Percentiles rank a stretch among this genome's conserved stretches.
phyloP scores from a whole-genome alignment of 2,329 filamentous ascomycete species.

The Pseudocercospora macadamiae region DNA sequence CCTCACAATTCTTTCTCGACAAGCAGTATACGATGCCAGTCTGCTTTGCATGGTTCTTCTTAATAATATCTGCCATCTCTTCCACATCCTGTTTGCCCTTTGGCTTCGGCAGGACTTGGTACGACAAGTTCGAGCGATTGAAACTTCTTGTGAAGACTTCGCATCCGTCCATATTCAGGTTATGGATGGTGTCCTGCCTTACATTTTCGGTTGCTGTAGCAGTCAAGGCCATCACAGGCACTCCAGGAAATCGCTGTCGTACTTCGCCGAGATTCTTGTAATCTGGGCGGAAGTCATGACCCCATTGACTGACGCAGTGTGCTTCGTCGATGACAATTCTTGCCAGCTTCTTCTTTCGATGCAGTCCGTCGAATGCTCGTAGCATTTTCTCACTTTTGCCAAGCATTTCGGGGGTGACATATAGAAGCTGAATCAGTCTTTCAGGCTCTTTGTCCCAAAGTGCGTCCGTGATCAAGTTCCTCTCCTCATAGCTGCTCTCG shows the following conservation, averaged over 20 bases:
- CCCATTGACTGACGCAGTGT: conserved; percentile 99
- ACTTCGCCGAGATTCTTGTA: conserved; percentile 85
- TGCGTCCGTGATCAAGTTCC: conserved; percentile 66
- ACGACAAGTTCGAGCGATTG: conserved; percentile 92
- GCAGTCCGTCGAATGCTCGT: conserved; percentile 66
- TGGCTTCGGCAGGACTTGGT: conserved; percentile 73
- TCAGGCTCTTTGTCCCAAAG: conserved; percentile 69
- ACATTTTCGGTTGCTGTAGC: conserved; percentile 94
- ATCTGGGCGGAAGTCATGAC: conserved; percentile 94
- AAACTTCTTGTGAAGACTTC: conserved; percentile 89
- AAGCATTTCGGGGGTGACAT: conserved; percentile 97
- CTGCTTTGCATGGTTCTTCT: conserved; percentile 67
- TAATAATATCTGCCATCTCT: conserved; percentile 68
- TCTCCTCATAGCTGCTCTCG: conserved; percentile 66
- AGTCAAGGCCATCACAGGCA: conserved; percentile 92
- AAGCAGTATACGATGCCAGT: conserved; percentile 94
- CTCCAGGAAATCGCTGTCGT: conserved; percentile 70
- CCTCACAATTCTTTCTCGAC: conserved; percentile 80
- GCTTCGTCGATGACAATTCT: conserved; percentile 96
- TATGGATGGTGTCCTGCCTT: conserved; percentile 86
- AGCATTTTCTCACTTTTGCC: conserved; percentile 75
- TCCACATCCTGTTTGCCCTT: conserved; percentile 59
- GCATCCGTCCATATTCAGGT: conserved; percentile 77
- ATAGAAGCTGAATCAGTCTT: conserved; percentile 80
- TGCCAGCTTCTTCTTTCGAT: conserved; percentile 73